phyloP scores from a whole-genome alignment of 345 rosid species.

The Bruguiera gymnorhiza region DNA sequence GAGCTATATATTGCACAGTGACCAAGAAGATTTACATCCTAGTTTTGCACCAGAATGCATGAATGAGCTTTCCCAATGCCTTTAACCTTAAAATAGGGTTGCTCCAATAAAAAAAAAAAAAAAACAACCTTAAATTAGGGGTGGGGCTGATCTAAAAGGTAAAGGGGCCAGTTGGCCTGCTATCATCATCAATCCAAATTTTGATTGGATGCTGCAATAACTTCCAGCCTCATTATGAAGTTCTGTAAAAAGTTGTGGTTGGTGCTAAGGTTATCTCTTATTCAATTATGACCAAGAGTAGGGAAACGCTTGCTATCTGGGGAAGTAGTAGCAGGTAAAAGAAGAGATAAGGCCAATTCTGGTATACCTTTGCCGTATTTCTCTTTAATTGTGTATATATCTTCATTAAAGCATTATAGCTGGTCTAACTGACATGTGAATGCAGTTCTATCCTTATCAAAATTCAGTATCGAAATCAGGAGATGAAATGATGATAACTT shows the following conservation, averaged over 20 bases:
- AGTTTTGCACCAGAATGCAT: no score
- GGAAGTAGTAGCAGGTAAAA: not conserved
- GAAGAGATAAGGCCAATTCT: not conserved
- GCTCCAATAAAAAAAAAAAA: no score
- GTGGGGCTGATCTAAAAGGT: not conserved
- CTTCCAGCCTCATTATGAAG: conserved; percentile 6
- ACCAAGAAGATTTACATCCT: no score
- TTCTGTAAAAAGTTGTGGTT: not conserved
- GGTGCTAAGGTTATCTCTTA: not conserved
- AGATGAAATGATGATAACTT: no score
- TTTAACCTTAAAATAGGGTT: no score
- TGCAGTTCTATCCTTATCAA: no score
- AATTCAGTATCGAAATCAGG: no score
- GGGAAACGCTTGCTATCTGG: not conserved
- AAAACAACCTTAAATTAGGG: no score
- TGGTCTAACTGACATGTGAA: no score
- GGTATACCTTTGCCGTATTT: not conserved
- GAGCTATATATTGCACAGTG: no score
- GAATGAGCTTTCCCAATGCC: no score
- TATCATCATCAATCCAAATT: not conserved
- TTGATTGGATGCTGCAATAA: conserved; percentile 3
- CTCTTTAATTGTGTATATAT: not conserved
- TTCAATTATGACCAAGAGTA: not conserved
- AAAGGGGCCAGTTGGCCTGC: not conserved
- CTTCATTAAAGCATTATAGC: no score